Evolutionary conservation across 305 asterid species (phyloP).

Genomic region (Fraxinus albicans): DNA sequence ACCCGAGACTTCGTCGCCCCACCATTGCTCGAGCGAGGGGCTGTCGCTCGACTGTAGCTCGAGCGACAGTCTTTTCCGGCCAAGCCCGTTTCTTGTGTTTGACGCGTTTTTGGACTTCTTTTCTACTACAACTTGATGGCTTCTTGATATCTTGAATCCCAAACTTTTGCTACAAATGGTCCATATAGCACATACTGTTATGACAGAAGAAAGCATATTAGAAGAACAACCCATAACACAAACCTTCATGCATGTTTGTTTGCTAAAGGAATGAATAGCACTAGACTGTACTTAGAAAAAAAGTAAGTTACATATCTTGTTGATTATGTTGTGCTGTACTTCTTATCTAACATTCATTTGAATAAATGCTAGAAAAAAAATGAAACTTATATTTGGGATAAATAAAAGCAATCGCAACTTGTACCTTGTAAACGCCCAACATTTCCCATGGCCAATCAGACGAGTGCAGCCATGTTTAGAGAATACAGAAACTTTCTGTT

Average conservation of each 20-base stretch:
- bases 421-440: slow-evolving; percentile 69
- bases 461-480: slow-evolving; percentile 53
- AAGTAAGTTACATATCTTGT: neutral
- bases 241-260: neutral
- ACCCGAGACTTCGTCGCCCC: no score
- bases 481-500: neutral
- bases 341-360: neutral
- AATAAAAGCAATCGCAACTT: neutral
- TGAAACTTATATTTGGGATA: neutral
- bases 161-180: slow-evolving; percentile 52
- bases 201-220: neutral
- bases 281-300: neutral
- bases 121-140: slow-evolving; percentile 13
- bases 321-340: neutral
- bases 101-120: no score
- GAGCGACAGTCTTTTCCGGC: no score
- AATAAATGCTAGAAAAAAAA: neutral
- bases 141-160: slow-evolving; percentile 45
- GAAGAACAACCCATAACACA: neutral
- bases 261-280: neutral
- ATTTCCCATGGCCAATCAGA: slow-evolving; percentile 75
- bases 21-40: no score
- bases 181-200: slow-evolving; percentile 62
- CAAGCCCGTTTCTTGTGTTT: no score
- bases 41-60: no score